Evolutionary conservation across 192 early-diverging fungal genomes (phyloP), one percentile per base, ranked within the genome.

Genomic region (Polychytrium aggregatum): DNA sequence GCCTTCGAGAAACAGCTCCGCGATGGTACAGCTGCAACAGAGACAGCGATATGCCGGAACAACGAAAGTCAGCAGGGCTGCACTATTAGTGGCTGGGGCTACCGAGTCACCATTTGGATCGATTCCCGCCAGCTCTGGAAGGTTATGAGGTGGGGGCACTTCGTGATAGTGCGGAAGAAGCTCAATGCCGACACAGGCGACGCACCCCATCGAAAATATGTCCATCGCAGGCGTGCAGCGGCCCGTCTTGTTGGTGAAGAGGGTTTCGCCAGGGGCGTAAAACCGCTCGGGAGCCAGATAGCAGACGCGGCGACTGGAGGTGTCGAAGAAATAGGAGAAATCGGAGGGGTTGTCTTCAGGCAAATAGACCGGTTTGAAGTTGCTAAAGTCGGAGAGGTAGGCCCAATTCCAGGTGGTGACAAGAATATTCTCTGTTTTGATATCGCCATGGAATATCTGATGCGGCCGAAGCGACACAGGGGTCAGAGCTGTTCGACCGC

Each of bases 401-500:
- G 71, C 82, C 91, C 92, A 85, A 63, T 92, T 93, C 92, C 92
- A 98, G 49, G 81, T 86, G 6, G 94, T 95, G 1, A 98, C 82
- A 18, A 93, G 60, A 10, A 96, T 70, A 55, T 98, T 98, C 44
- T 98, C 92, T 13, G 85, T 86, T 55, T 96, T 98, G 31, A 98
- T 89, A 52, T 96, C 92, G 1, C 94, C 94, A 61, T 98, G 94
- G 48, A 69, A 90, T 6, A 95, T 74, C 45, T 85, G 63, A n/a
- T 14, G 49, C 36, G 20, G 31, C 36, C n/a, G n/a, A n/a, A n/a
- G n/a, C n/a, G n/a, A n/a, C n/a, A n/a, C n/a, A n/a, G n/a, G n/a
- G n/a, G n/a, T n/a, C n/a, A n/a, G n/a, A n/a, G n/a, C n/a, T n/a
- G n/a, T n/a, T n/a, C n/a, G n/a, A n/a, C n/a, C n/a, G n/a, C n/a